Conservation (phyloP, 805 yeast species). For the Candida quercuum region DNA sequence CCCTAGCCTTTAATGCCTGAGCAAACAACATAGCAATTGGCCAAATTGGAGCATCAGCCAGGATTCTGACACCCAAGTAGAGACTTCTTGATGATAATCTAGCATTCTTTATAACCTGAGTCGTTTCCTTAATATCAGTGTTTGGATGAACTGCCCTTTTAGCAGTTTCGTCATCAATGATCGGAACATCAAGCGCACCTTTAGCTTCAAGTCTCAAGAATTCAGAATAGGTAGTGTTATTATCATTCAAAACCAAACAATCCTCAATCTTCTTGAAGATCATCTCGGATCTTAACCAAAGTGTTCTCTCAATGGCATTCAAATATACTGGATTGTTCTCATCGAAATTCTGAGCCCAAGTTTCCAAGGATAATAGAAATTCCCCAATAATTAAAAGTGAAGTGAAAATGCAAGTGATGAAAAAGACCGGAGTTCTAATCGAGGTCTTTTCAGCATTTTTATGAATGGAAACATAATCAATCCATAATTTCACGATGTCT, state of each 20-base stretch:
- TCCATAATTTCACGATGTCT: constrained; percentile 64
- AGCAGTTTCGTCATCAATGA: constrained; percentile 45
- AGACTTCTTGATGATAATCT: constrained; percentile 52
- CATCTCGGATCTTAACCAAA: constrained; percentile 62
- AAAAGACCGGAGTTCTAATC: constrained; percentile 70
- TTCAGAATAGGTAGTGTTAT: constrained; percentile 53
- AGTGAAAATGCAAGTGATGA: constrained; percentile 64
- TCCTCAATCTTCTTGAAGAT: constrained; percentile 56
- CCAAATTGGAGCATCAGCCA: constrained; percentile 87
- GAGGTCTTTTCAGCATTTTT: constrained; percentile 64
- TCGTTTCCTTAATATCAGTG: constrained; percentile 36
- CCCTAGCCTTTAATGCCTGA: constrained; percentile 68
- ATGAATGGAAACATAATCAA: constrained; percentile 59
- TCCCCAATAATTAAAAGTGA: constrained; percentile 59
- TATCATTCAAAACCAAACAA: constrained; percentile 46
- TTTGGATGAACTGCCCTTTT: constrained; percentile 41
- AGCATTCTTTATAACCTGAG: constrained; percentile 42
- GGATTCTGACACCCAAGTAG: constrained; percentile 66
- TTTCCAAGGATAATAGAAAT: constrained; percentile 52
- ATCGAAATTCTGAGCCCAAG: constrained; percentile 36
- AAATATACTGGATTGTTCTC: constrained; percentile 23
- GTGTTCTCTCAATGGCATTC: constrained; percentile 47
- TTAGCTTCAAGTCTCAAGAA: constrained; percentile 52
- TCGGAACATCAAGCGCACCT: constrained; percentile 51
- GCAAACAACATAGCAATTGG: constrained; percentile 76